Evolutionary conservation across 2,329 filamentous ascomycete genomes (phyloP).

Genomic region (Ophiostoma ulmi): DNA sequence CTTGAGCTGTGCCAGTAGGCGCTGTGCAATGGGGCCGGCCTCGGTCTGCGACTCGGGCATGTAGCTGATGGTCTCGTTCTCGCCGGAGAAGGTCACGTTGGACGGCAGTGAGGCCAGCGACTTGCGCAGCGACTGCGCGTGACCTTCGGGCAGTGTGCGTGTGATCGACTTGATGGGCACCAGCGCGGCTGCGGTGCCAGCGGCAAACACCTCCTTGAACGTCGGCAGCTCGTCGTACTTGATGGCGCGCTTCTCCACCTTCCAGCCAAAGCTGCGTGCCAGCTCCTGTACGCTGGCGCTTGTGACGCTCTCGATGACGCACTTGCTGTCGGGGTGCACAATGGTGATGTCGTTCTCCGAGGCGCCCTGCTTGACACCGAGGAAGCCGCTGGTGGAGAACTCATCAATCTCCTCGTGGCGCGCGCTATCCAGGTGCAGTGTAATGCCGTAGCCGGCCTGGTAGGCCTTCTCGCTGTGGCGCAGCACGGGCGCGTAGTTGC

Average conservation of each 20-base stretch:
- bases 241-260: conserved; percentile 71
- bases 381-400: conserved; percentile 91
- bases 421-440: conserved; percentile 83
- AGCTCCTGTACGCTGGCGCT: conserved; percentile 73
- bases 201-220: conserved; percentile 77
- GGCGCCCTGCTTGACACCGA: conserved; percentile 62
- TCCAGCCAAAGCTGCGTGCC: conserved; percentile 73
- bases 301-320: conserved; percentile 82
- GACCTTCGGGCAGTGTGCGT: conserved; percentile 45
- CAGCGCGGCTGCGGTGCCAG: conserved; percentile 83
- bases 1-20: conserved; percentile 70
- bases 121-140: conserved; percentile 37
- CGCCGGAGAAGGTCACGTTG: conserved; percentile 38
- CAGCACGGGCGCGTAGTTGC: conserved; percentile 91
- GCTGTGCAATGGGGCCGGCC: conserved; percentile 66
- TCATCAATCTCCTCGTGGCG: conserved; percentile 84
- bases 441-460: conserved; percentile 82
- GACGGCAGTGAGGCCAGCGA: conserved; percentile 30
- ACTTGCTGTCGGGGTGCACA: conserved; percentile 80
- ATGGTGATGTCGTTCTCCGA: conserved; percentile 56
- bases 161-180: conserved; percentile 92
- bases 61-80: conserved; percentile 51
- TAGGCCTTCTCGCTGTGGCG: conserved; percentile 79
- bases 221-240: conserved; percentile 53
- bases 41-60: conserved; percentile 55